Percentiles rank a stretch among this genome's conserved stretches.
phyloP scores from a whole-genome alignment of 768 basidiomycete species.

The Pilatotrama ljubarskyi region DNA sequence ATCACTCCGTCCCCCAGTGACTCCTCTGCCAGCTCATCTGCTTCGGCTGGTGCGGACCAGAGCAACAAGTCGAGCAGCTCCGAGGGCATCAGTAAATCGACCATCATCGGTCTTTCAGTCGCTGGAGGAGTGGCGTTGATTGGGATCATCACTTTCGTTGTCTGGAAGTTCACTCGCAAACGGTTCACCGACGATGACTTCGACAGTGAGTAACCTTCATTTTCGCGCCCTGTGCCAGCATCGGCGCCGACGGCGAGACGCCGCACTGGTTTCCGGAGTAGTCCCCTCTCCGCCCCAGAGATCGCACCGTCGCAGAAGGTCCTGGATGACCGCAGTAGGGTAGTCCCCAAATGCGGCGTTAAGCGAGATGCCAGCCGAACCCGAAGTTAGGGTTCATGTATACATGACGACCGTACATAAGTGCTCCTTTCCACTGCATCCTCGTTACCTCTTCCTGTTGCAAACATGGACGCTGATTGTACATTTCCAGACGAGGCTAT shows the following conservation, averaged over 20 bases:
- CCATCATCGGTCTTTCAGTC: constrained; percentile 79
- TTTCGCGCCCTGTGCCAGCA: not conserved
- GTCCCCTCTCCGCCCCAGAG: not conserved
- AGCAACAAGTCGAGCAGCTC: constrained; percentile 24
- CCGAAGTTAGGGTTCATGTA: constrained; percentile 11
- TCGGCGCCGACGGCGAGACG: not conserved
- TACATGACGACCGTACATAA: not conserved
- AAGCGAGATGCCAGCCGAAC: constrained; percentile 6
- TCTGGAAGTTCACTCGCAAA: constrained; percentile 88
- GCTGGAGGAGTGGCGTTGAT: constrained; percentile 77
- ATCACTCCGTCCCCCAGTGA: constrained; percentile 16
- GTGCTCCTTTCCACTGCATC: not conserved
- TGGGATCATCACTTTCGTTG: constrained; percentile 69
- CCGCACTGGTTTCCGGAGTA: constrained; percentile 2
- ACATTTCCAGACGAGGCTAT: constrained; percentile 68
- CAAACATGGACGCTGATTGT: not conserved
- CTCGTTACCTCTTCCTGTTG: not conserved
- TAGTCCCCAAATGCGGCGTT: not conserved
- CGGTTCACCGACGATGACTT: constrained; percentile 63
- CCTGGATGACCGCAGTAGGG: constrained; percentile 1
- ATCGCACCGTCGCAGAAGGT: not conserved
- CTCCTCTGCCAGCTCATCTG: constrained; percentile 30
- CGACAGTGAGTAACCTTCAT: constrained; percentile 57
- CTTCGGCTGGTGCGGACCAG: constrained; percentile 29
- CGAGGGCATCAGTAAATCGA: constrained; percentile 59